Percentiles rank a stretch among this genome's conserved stretches.
phyloP scores from a whole-genome alignment of 495 filamentous ascomycete genomes.

The Terfezia boudieri region DNA sequence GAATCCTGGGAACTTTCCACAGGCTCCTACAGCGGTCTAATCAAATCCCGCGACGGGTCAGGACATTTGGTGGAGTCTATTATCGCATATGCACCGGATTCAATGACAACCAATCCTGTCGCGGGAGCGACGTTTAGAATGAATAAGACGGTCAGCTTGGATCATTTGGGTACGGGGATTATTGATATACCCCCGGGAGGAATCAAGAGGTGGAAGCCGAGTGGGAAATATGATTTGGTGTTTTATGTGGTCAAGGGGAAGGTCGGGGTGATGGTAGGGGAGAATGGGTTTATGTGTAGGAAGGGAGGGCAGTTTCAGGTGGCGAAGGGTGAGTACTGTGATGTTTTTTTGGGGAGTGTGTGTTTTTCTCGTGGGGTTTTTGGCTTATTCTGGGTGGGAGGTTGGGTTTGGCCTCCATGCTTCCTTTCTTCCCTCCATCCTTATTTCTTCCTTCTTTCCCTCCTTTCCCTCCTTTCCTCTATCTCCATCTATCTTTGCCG shows the following conservation, averaged over 20 bases:
- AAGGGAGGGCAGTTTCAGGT: conserved; percentile 83
- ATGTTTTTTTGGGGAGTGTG: neutral
- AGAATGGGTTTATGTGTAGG: conserved; percentile 60
- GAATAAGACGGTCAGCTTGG: conserved; percentile 60
- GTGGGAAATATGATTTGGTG: conserved; percentile 79
- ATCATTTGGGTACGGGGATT: conserved; percentile 71
- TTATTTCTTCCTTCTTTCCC: no score
- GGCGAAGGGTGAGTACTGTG: conserved; percentile 54
- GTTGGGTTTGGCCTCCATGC: neutral
- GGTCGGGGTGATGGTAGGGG: conserved; percentile 53
- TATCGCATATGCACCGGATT: conserved; percentile 51
- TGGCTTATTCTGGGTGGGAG: neutral
- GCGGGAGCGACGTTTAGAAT: conserved; percentile 56
- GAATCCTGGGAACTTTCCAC: no score
- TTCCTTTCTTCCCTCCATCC: no score
- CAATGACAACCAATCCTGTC: conserved; percentile 55
- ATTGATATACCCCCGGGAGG: conserved; percentile 66
- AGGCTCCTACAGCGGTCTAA: neutral
- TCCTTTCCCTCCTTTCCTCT: neutral
- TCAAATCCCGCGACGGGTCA: neutral
- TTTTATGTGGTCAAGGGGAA: conserved; percentile 71
- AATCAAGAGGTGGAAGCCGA: conserved; percentile 71
- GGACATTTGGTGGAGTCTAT: conserved; percentile 29
- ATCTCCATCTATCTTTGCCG: no score
- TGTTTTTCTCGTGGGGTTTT: neutral